Percentiles rank a stretch among this genome's conserved stretches.
Evolutionary conservation across 2,329 filamentous ascomycete genomes (phyloP).

Genomic region (Pseudogymnoascus sp.): DNA sequence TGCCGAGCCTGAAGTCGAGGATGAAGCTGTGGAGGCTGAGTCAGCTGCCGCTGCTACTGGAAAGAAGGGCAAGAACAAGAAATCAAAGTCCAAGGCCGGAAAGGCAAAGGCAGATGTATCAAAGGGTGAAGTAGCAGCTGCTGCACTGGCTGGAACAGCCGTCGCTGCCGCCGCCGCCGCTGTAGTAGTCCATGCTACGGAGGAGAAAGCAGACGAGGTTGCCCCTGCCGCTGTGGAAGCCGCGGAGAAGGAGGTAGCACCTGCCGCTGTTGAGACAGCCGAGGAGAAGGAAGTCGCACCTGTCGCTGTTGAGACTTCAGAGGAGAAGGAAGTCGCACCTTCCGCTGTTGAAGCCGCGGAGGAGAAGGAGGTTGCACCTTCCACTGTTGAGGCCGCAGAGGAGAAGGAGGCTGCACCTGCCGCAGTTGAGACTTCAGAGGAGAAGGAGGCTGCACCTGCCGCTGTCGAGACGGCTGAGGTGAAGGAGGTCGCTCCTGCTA

Average conservation of each 20-base stretch:
- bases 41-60: neutral
- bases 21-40: neutral
- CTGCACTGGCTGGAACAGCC: neutral
- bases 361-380: neutral
- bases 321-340: neutral
- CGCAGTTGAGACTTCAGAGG: neutral
- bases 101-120: neutral
- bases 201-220: conserved; percentile 18
- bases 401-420: neutral
- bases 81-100: neutral
- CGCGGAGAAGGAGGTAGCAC: neutral
- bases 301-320: neutral
- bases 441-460: neutral
- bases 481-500: neutral
- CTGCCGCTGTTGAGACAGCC: neutral
- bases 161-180: neutral
- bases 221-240: neutral
- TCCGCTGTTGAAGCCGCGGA: neutral
- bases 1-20: neutral
- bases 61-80: conserved; percentile 5
- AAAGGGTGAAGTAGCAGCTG: neutral
- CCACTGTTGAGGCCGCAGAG: neutral
- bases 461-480: neutral
- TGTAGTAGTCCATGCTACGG: neutral
- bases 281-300: neutral